These are phyloP conservation scores for Ogataea methylovora DNA, from an alignment of 805 yeast species.

Conservation along the genomic window DNA sequence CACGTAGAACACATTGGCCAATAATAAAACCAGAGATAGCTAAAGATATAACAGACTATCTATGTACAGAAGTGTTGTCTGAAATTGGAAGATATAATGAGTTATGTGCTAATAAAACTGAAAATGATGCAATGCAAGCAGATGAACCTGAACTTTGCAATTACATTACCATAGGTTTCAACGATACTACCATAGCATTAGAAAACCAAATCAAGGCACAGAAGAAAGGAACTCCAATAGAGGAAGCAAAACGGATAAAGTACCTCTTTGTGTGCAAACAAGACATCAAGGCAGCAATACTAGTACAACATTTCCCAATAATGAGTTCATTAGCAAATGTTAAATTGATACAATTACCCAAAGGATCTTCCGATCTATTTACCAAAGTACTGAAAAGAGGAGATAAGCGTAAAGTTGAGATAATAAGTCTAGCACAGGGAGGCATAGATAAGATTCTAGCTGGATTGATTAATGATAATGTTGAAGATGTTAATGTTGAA, in stretches of 20 bases:
- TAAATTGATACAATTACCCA: slow-evolving; percentile 56
- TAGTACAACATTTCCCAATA: slow-evolving; percentile 53
- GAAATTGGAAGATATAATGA: slow-evolving; percentile 13
- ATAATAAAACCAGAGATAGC: slow-evolving; percentile 25
- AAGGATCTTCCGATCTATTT: slow-evolving; percentile 23
- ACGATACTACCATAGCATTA: slow-evolving; percentile 41
- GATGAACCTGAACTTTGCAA: slow-evolving; percentile 18
- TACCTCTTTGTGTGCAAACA: slow-evolving; percentile 54
- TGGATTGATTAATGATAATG: slow-evolving; percentile 9
- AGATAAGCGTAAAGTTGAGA: slow-evolving; percentile 7
- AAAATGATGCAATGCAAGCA: too few relatives aligned
- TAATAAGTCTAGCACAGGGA: slow-evolving; percentile 12
- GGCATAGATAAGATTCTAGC: slow-evolving; percentile 7
- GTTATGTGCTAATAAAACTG: slow-evolving; percentile 2
- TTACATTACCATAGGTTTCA: slow-evolving; percentile 41
- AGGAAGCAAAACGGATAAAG: slow-evolving; percentile 9
- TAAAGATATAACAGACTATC: slow-evolving; percentile 19
- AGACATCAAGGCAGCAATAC: slow-evolving; percentile 43
- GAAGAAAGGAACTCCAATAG: slow-evolving; percentile 3
- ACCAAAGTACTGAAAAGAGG: background rate
- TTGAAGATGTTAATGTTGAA: slow-evolving; percentile 18
- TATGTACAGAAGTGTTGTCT: slow-evolving; percentile 7
- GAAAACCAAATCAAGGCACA: slow-evolving; percentile 33
- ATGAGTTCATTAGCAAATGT: slow-evolving; percentile 44
- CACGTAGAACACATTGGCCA: slow-evolving; percentile 36